These are phyloP conservation scores for Rubia balearica DNA, from an alignment of 305 asterid genomes.

Conservation along the genomic window DNA sequence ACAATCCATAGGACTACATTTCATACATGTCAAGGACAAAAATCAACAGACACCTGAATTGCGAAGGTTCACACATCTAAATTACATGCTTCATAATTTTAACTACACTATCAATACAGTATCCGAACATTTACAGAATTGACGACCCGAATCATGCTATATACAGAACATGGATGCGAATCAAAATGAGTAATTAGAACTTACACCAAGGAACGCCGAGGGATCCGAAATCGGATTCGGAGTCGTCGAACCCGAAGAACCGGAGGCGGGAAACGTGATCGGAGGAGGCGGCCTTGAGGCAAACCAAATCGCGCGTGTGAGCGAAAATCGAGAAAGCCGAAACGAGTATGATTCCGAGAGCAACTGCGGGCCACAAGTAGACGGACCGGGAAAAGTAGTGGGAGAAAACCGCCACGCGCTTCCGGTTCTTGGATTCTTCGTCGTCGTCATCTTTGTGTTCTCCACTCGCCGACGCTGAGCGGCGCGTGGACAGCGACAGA, in stretches of 20 bases:
- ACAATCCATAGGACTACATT: too few species aligned
- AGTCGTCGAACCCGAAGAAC: slow-evolving; percentile 71
- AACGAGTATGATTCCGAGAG: slow-evolving; percentile 41
- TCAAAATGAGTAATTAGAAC: slow-evolving; percentile 11
- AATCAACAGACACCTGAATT: too few species aligned
- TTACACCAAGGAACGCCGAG: slow-evolving; percentile 99
- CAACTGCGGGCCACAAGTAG: slow-evolving; percentile 55
- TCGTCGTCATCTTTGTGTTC: slow-evolving; percentile 32
- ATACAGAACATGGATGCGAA: background rate
- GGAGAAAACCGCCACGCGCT: slow-evolving; percentile 49
- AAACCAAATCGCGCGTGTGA: slow-evolving; percentile 73
- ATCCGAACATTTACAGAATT: background rate
- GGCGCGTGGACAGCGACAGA: slow-evolving; percentile 47
- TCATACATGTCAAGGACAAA: too few species aligned
- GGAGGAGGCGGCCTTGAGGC: slow-evolving; percentile 67
- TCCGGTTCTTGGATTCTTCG: slow-evolving; percentile 83
- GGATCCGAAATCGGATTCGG: slow-evolving; percentile 82
- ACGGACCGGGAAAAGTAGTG: slow-evolving; percentile 70
- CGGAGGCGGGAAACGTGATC: slow-evolving; percentile 71
- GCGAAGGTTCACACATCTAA: background rate
- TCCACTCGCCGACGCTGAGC: slow-evolving; percentile 50
- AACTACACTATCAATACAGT: background rate
- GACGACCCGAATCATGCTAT: background rate
- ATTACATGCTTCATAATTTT: background rate
- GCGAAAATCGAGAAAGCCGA: slow-evolving; percentile 36